Conservation (phyloP, 257 asterid genomes). For the Penstemon barbatus region DNA sequence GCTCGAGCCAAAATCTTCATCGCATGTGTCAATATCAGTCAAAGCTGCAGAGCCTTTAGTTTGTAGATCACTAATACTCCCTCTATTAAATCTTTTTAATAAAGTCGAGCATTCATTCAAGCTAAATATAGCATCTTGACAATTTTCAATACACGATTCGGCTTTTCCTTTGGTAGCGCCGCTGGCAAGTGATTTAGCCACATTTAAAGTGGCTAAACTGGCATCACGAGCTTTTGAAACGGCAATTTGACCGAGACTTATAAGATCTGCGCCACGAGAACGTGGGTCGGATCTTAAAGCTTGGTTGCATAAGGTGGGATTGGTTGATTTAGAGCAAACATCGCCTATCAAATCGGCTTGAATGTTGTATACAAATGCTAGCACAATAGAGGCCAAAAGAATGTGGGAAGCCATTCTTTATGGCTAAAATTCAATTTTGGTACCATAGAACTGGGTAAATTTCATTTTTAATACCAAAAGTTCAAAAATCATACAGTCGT, state of each 20-base stretch:
- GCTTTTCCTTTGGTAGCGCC: slow-evolving; percentile 12
- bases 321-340: slow-evolving; percentile 23
- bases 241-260: not conserved
- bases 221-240: slow-evolving; percentile 6
- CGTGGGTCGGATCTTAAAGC: slow-evolving; percentile 28
- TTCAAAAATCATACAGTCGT: too few species aligned
- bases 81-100: not conserved
- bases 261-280: slow-evolving; percentile 14
- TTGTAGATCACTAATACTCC: not conserved
- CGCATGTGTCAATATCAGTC: slow-evolving; percentile 28
- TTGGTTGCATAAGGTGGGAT: slow-evolving; percentile 18
- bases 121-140: not conserved
- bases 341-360: slow-evolving; percentile 29
- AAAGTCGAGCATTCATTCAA: not conserved
- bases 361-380: not conserved
- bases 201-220: not conserved
- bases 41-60: slow-evolving; percentile 29
- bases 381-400: slow-evolving; percentile 11
- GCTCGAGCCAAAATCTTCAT: slow-evolving; percentile 2
- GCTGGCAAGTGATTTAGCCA: not conserved
- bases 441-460: too few species aligned
- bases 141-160: slow-evolving; percentile 24
- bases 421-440: too few species aligned
- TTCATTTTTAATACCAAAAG: too few species aligned
- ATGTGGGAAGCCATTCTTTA: not conserved